Evolutionary conservation across 345 rosid genomes (phyloP), one percentile per base, ranked within the genome.

Genomic region (Lepidium sativum): DNA sequence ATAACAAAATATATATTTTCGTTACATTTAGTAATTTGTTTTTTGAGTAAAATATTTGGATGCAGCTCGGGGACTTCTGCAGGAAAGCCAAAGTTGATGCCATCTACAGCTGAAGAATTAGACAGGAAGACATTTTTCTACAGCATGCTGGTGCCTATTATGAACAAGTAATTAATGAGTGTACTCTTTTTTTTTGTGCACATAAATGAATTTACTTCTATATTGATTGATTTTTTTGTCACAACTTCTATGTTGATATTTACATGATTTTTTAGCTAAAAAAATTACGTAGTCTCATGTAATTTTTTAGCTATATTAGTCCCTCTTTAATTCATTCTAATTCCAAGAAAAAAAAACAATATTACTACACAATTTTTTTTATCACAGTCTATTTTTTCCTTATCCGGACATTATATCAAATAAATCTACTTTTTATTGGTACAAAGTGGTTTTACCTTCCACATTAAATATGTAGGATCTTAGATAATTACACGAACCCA

Each of bases 61-160:
- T 79, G 71, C 85, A 92, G 98, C 84, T 89, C 98, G 1, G 98
- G 98, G 21, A 92, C 98, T 61, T 85, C 98, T 7, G 98, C 89
- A 23, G 97, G 98, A 40, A 82, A 78, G 21, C 97, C 98, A 12
- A 92, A 92, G 74, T 65, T 92, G 81, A 89, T 92, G 98, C 98
- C 98, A 43, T 89, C 97, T 32, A 92, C 95, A 18, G 91, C 87
- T 44, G 83, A 89, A 78, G 98, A 92, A 74, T 74, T 92, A 81
- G 82, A 89, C 57, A 76, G 94, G 62, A 92, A 92, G 75, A 84
- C 92, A 42, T 85, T 87, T 81, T 92, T 92, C 73, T 92, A 92
- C 75, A 89, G 84, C 84, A 79, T 89, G 74, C 98, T 92, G 23
- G 86, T 89, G 54, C 98, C 98, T 33, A 65, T 87, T 52, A 87